Percentiles rank a stretch among this genome's conserved stretches.
Evolutionary conservation across 148 eudicot genomes (phyloP).

Genomic region (Oxyria digyna): DNA sequence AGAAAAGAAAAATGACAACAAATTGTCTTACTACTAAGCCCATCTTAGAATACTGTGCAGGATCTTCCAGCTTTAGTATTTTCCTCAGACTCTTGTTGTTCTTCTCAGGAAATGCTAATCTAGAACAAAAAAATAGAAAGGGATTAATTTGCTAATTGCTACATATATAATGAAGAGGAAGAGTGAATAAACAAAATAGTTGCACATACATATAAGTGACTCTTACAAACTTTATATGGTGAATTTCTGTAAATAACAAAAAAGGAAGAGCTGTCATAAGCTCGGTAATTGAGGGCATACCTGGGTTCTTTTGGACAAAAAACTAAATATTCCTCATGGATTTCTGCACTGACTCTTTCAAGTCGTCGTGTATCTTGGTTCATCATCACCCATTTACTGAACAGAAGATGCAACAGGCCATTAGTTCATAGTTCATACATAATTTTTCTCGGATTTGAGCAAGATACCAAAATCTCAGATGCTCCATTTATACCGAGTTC

Average conservation of each 20-base stretch:
- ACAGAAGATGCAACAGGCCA: background rate
- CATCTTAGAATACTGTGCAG: constrained; percentile 45
- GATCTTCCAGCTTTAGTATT: constrained; percentile 78
- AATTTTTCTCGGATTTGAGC: background rate
- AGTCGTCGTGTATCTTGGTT: constrained; percentile 81
- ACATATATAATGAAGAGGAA: background rate
- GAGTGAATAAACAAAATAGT: background rate
- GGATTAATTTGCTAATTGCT: background rate
- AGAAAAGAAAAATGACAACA: background rate
- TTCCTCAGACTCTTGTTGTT: constrained; percentile 80
- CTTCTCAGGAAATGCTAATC: constrained; percentile 88
- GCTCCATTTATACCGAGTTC: background rate
- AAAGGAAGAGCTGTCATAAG: background rate
- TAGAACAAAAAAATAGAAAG: constrained; percentile 6
- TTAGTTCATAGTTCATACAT: background rate
- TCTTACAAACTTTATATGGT: background rate
- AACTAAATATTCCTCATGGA: constrained; percentile 55
- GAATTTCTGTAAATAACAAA: background rate
- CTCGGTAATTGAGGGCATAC: constrained; percentile 18
- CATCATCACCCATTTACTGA: constrained; percentile 99
- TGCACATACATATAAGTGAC: background rate
- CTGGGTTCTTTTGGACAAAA: constrained; percentile 61
- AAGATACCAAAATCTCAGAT: background rate
- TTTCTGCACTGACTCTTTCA: constrained; percentile 68
- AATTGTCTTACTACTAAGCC: constrained; percentile 60